Percentiles rank a stretch among this genome's conserved stretches.
Conservation (phyloP, 2,329 filamentous ascomycete genomes). For the Nigrospora osmanthi region DNA sequence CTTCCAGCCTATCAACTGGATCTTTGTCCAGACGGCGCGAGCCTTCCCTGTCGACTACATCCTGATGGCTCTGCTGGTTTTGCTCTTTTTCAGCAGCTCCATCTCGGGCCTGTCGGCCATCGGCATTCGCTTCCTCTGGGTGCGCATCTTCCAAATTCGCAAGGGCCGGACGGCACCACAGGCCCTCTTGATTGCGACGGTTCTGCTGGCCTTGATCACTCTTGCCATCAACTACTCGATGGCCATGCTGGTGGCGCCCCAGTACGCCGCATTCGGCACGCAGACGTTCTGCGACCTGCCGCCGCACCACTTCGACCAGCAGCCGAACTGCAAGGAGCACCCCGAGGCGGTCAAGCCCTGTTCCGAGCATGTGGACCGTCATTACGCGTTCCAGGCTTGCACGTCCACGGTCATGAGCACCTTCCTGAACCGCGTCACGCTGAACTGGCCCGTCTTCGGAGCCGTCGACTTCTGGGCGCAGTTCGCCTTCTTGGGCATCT, state of each 20-base stretch:
- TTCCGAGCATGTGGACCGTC: conserved; percentile 65
- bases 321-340: conserved; percentile 68
- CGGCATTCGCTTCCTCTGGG: conserved; percentile 94
- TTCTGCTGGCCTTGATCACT: conserved; percentile 82
- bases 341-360: conserved; percentile 71
- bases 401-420: conserved; percentile 87
- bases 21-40: conserved; percentile 72
- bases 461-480: conserved; percentile 94
- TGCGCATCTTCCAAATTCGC: conserved; percentile 85
- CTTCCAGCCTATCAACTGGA: conserved; percentile 91
- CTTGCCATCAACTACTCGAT: conserved; percentile 89
- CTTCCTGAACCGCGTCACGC: conserved; percentile 83
- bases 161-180: conserved; percentile 86
- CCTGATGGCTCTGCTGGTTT: conserved; percentile 73
- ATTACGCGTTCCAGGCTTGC: conserved; percentile 72
- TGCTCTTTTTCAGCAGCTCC: conserved; percentile 84
- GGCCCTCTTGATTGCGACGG: conserved; percentile 82
- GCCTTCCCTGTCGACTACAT: conserved; percentile 90
- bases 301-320: conserved; percentile 51
- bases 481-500: conserved; percentile 80
- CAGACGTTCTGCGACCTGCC: conserved; percentile 86
- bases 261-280: conserved; percentile 89
- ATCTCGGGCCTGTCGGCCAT: conserved; percentile 79
- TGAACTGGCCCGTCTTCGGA: conserved; percentile 95
- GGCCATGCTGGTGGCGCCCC: conserved; percentile 88